These are phyloP conservation scores for Aurifilum marmelostoma DNA, from an alignment of 2,329 filamentous ascomycete species.

Conservation along the genomic window DNA sequence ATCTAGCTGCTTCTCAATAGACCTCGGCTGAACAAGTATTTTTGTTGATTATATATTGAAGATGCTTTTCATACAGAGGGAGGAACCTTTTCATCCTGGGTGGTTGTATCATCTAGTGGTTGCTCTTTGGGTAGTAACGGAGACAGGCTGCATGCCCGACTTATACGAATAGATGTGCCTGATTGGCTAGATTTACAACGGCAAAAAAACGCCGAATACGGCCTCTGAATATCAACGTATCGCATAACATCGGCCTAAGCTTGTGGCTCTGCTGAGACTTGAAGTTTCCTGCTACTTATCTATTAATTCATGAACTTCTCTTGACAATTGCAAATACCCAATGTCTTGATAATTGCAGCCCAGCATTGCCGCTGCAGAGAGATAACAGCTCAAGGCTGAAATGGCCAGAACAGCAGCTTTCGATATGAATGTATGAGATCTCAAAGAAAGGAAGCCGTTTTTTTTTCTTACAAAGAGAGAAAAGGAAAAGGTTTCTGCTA, in stretches of 20 bases:
- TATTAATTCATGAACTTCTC: background rate
- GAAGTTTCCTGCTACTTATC: background rate
- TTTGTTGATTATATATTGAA: background rate
- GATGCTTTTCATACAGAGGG: background rate
- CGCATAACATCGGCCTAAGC: background rate
- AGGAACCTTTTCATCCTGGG: background rate
- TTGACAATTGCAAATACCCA: background rate
- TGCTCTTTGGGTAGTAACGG: background rate
- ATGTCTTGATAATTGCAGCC: no score
- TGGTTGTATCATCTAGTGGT: background rate
- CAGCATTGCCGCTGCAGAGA: no score
- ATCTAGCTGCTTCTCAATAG: background rate
- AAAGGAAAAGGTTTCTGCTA: background rate
- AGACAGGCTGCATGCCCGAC: background rate
- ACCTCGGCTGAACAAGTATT: background rate
- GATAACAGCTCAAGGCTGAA: background rate
- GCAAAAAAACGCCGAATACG: no score
- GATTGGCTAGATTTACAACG: background rate
- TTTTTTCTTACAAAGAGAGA: no score
- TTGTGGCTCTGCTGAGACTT: background rate
- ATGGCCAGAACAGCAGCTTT: background rate
- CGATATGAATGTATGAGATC: background rate
- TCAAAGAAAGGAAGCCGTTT: no score
- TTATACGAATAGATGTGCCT: background rate
- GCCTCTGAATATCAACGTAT: background rate